Evolutionary conservation across 1,284 basidiomycete species (phyloP), one percentile per base, ranked within the genome.

Genomic region (Peniophora sp.): DNA sequence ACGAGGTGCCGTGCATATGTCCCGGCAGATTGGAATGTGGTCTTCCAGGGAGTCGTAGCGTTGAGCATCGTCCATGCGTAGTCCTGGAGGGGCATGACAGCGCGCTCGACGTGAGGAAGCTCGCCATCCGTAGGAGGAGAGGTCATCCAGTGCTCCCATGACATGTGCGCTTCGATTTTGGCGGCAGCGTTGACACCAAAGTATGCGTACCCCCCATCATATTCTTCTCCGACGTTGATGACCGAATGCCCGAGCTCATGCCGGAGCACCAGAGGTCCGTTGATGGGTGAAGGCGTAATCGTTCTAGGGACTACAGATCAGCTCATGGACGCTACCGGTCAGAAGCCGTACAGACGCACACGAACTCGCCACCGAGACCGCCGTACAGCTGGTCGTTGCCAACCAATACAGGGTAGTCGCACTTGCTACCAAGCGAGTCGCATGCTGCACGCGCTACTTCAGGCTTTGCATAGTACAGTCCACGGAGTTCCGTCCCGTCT

Each of bases 361-460:
- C 90, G 62, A 89, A 91, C 57, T 84, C 79, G 8, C 90, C 90
- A 3, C 90, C 89, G 12, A 92, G 71, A 3, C 86, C 90, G 53
- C 90, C 90, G 57, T 92, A 92, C 3, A 87, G 65, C 8, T 84
- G 83, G 62, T 91, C 88, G 58, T 92, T 92, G 85, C 87, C 89
- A 47, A 92, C 68, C 9, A 92, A 62, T 46, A 92, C 84, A 0
- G 88, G 83, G 62, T 86, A 88, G 68, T 93, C 81, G 58, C 90
- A 92, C 55, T 76, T 78, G 47, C 75, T 71, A 8, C 77, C 77
- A 35, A 88, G 62, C 5, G 78, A 82, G 17, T 68, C 62, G 58
- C 90, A 92, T 3, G 88, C 85, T 9, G 79, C 79, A 42, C 76
- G 71, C 10, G 85, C 89, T 10, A 81, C 76, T 50, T 81, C 73